Evolutionary conservation across 108 stramenopile species (phyloP), one percentile per base, ranked within the genome.

Genomic region (Cyclostephanos invisitatus): DNA sequence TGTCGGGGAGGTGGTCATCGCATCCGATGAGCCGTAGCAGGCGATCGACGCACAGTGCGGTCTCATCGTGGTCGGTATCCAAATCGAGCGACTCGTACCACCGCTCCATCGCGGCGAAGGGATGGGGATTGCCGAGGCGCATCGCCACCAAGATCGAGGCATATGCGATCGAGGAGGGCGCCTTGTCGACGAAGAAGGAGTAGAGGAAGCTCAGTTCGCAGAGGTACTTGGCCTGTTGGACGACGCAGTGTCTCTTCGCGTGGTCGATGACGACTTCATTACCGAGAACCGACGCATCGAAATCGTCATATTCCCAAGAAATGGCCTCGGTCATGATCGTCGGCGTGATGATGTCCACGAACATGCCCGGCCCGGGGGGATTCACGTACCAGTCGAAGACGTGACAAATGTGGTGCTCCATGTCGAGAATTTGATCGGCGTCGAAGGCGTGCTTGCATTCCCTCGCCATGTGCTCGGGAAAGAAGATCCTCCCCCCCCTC

Each of bases 371-470:
- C 28, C 11, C 58, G 29, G 58, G 29, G 5, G 58, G 58, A 14
- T 59, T 59, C 35, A 59, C 0, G 32, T 37, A 17, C 58, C 58
- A 59, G 32, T 59, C 58, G 6, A 59, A 37, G 58, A 59, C 58
- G 11, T 59, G 58, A 15, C 58, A 59, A 14, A 59, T 59, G 32
- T 59, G 58, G n/a, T 35, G n/a, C n/a, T 59, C 58, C 58, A 59
- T 59, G n/a, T 59, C 58, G 5, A 37, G n/a, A 6, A 59, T 59
- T 3, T 37, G 58, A 37, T 17, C 29, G 4, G 27, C 58, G 58
- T 18, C n/a, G n/a, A 59, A 37, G 27, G 10, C 25, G 15, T 8
- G 15, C 2, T 12, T 1, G 25, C 53, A 27, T 14, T 35, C 29
- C 6, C n/a, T 11, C n/a, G 29, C 29, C 58, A 59, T 28, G 32